phyloP scores from a whole-genome alignment of 495 filamentous ascomycete species.

The Filosporella fistucella region DNA sequence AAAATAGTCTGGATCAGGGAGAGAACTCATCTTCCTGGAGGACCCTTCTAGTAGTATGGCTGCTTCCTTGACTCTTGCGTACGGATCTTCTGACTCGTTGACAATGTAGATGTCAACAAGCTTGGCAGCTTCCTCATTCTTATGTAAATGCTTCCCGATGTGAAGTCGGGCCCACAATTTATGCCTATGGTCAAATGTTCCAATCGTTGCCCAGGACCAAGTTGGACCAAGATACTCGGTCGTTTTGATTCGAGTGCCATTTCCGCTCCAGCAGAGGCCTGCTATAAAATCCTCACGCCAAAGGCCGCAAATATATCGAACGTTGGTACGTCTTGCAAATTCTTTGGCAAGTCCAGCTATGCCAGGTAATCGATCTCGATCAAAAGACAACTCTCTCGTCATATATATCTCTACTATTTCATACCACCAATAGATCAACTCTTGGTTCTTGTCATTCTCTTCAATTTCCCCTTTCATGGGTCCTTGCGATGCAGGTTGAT shows the following conservation, averaged over 20 bases:
- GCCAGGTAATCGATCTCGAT: conserved; percentile 2
- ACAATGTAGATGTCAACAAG: not conserved
- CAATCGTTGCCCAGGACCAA: conserved; percentile 1
- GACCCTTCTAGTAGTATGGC: not conserved
- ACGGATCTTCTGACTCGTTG: not conserved
- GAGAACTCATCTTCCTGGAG: not conserved
- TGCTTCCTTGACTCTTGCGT: not conserved
- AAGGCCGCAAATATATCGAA: not conserved
- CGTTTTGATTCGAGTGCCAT: not conserved
- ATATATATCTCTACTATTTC: conserved; percentile 1
- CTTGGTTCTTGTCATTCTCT: not conserved
- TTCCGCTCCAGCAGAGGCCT: not conserved
- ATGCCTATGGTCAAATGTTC: not conserved
- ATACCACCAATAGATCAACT: conserved; percentile 1
- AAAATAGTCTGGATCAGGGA: not conserved
- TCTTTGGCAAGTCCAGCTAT: conserved; percentile 2
- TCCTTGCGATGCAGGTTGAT: not conserved
- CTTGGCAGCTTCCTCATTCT: not conserved
- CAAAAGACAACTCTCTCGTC: not conserved
- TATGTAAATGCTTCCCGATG: not conserved
- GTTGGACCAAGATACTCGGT: not conserved
- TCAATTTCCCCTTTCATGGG: not conserved
- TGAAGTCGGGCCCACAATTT: not conserved
- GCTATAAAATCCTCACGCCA: conserved; percentile 1
- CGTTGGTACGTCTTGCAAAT: conserved; percentile 2